A percentile compares a stretch with the other conserved stretches of the same genome.
Conservation (phyloP, 208 protist species). For the Naegleria gruberi region DNA sequence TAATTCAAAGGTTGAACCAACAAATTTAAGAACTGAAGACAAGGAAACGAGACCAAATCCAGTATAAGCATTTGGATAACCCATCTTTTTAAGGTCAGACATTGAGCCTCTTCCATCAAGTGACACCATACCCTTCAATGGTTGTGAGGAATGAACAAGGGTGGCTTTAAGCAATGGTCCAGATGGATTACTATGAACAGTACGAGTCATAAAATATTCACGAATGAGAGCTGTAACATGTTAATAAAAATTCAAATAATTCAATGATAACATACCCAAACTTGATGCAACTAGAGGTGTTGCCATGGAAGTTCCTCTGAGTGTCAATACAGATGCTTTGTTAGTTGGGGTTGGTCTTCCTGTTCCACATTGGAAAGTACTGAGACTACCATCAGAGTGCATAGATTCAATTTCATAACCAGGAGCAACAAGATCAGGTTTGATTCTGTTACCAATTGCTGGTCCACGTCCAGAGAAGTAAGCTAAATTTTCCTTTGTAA, state of each 20-base stretch:
- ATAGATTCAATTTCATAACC: constrained; percentile 53
- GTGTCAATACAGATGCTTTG: not conserved
- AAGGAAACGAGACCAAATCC: not conserved
- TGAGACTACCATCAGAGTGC: not conserved
- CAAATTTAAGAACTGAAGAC: not conserved
- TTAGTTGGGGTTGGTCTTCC: not conserved
- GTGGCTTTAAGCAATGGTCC: constrained; percentile 52
- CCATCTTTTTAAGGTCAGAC: not conserved
- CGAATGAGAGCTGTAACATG: not conserved
- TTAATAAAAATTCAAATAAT: too few relatives aligned
- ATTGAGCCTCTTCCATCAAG: not conserved
- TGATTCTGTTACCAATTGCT: constrained; percentile 61
- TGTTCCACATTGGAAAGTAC: not conserved
- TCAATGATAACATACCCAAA: too few relatives aligned
- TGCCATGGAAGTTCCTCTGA: not conserved
- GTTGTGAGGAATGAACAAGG: constrained; percentile 28
- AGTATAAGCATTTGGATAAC: not conserved
- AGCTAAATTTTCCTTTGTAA: not conserved
- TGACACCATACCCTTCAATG: not conserved
- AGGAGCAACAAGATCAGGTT: constrained; percentile 65
- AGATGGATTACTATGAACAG: not conserved
- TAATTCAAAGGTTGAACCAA: not conserved
- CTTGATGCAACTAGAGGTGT: constrained; percentile 9
- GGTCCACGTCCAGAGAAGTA: constrained; percentile 51
- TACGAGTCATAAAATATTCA: not conserved